phyloP scores from a whole-genome alignment of 768 basidiomycete genomes.

The Mycena latifolia region DNA sequence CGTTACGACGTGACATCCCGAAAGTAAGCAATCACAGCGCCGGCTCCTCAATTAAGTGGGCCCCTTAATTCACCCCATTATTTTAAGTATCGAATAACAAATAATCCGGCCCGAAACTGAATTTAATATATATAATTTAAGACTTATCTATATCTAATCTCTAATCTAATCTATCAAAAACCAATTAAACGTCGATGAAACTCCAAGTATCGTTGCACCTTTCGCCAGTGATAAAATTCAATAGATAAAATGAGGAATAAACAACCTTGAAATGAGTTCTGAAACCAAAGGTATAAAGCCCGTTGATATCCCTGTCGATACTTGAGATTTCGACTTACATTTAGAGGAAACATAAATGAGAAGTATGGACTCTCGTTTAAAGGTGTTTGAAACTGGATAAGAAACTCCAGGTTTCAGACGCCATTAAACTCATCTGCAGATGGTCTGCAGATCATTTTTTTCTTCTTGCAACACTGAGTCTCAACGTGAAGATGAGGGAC shows the following conservation, averaged over 20 bases:
- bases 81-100: too few relatives aligned
- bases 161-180: too few relatives aligned
- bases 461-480: too few relatives aligned
- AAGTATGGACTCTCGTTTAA: slow-evolving; percentile 14
- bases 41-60: slow-evolving; percentile 18
- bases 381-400: slow-evolving; percentile 7
- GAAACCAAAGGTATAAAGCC: slow-evolving; percentile 8
- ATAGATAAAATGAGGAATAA: slow-evolving; percentile 10
- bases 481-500: too few relatives aligned
- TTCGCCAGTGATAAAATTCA: slow-evolving; percentile 4
- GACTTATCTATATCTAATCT: slow-evolving; percentile 13
- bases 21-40: slow-evolving; percentile 8
- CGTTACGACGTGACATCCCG: too few relatives aligned
- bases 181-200: slow-evolving; percentile 7
- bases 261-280: slow-evolving; percentile 3
- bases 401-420: slow-evolving; percentile 7
- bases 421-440: slow-evolving; percentile 21
- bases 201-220: slow-evolving; percentile 9
- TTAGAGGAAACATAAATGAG: slow-evolving; percentile 12
- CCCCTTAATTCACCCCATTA: too few relatives aligned
- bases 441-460: slow-evolving; percentile 21
- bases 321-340: slow-evolving; percentile 15
- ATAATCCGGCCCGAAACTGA: slow-evolving; percentile 2
- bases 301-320: too few relatives aligned
- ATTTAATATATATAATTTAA: slow-evolving; percentile 18